These are phyloP conservation scores for Tremellales sp. DNA, from an alignment of 1,284 basidiomycete genomes.

Conservation along the genomic window DNA sequence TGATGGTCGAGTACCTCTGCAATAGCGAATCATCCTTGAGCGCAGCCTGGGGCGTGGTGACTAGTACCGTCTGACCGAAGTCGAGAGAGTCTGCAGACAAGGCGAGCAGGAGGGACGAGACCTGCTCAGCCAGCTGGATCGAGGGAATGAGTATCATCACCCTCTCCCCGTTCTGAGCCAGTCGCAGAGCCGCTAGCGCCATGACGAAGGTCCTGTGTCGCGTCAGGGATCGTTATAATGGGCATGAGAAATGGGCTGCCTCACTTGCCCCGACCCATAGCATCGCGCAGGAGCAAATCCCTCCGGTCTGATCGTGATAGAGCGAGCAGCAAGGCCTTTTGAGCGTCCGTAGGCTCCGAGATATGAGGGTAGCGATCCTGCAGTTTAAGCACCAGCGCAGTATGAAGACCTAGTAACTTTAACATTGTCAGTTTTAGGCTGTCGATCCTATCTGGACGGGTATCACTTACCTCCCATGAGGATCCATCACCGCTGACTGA, in stretches of 20 bases:
- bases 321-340: constrained; percentile 26
- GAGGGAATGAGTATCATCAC: constrained; percentile 28
- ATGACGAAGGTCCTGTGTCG: constrained; percentile 19
- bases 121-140: constrained; percentile 23
- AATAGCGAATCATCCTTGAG: background rate
- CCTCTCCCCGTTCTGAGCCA: constrained; percentile 5
- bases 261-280: constrained; percentile 40
- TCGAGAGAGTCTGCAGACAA: no score
- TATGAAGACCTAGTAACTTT: no score
- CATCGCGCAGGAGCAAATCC: constrained; percentile 31
- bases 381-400: background rate
- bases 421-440: no score
- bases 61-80: no score
- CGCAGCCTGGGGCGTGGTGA: no score
- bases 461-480: background rate
- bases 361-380: constrained; percentile 19
- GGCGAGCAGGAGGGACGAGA: no score
- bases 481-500: no score
- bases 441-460: no score
- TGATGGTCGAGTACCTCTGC: constrained; percentile 9
- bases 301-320: constrained; percentile 19
- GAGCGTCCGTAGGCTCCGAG: constrained; percentile 25
- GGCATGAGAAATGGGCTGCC: constrained; percentile 3
- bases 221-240: background rate
- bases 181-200: constrained; percentile 20